These are phyloP conservation scores for Fraxinus sp. DNA, from an alignment of 305 asterid species.

Conservation along the genomic window DNA sequence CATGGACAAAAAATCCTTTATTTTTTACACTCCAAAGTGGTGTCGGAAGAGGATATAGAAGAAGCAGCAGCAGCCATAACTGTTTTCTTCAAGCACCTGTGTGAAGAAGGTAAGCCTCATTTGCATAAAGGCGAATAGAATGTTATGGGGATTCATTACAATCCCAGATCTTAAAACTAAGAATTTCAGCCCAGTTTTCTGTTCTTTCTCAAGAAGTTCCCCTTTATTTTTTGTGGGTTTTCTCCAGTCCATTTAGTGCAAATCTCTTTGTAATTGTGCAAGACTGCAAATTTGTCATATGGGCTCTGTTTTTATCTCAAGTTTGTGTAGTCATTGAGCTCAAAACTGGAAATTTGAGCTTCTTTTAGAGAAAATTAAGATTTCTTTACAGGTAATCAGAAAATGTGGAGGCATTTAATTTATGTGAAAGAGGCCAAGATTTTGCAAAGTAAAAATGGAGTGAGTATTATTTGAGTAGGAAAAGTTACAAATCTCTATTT, in stretches of 20 bases:
- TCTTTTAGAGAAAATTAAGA: too few relatives aligned
- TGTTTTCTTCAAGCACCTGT: not conserved
- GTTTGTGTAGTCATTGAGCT: conserved; percentile 17
- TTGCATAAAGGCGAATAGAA: conserved; percentile 30
- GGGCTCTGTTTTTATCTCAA: conserved; percentile 27
- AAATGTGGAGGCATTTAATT: conserved; percentile 23
- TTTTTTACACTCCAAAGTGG: too few relatives aligned
- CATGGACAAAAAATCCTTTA: too few relatives aligned
- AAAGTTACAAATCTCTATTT: conserved; percentile 34
- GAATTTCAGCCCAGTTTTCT: conserved; percentile 41
- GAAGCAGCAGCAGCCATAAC: too few relatives aligned
- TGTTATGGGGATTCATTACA: conserved; percentile 46
- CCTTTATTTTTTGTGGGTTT: conserved; percentile 28
- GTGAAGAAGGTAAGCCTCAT: conserved; percentile 21
- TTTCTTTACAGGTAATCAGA: conserved; percentile 16
- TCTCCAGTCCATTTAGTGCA: conserved; percentile 20
- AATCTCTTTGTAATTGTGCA: conserved; percentile 22
- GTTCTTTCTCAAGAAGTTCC: conserved; percentile 42
- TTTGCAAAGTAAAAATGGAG: conserved; percentile 36
- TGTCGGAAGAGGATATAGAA: too few relatives aligned
- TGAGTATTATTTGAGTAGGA: conserved; percentile 39
- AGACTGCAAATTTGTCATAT: conserved; percentile 37
- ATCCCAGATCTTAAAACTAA: conserved; percentile 65
- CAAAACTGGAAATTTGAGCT: conserved; percentile 24
- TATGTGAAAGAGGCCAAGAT: conserved; percentile 22